Evolutionary conservation across 805 yeast genomes (phyloP), one percentile per base, ranked within the genome.

Genomic region (Lipomyces orientalis): DNA sequence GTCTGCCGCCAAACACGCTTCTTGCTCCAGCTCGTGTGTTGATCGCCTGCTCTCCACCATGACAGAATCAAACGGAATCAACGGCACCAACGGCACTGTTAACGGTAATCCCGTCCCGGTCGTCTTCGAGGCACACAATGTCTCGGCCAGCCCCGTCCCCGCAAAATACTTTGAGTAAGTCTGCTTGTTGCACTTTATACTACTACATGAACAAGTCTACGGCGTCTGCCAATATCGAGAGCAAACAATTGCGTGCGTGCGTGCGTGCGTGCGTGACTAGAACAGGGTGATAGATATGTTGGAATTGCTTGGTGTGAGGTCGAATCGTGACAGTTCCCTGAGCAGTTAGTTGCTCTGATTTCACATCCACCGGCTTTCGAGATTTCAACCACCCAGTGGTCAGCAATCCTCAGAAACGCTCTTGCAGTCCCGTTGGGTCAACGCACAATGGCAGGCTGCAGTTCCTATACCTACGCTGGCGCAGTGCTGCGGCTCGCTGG

Each of bases 41-140:
- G 19, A 43, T 43, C 25, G 22, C 49, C 22, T 19, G 22, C 19
- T n/a, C 49, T 16, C 49, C 6, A 52, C 35, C 55, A 52, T 52
- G 55, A 14, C 55, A 25, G 55, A 25, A 52, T 52, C 34, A 16
- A 52, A 25, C 34, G 34, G 31, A 52, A 52, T 31, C 34, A 52
- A 25, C 14, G 55, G 55, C 34, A 52, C n/a, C 10, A 1, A 25
- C 55, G n/a, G n/a, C 34, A 31, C 7, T 5, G 29, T 7, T 33
- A 31, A 52, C 22, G 55, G 34, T 14, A 25, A 52, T 63, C 34
- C 61, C 22, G 55, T 62, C 29, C 67, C 70, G 33, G 67, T 68
- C 64, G 77, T 73, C n/a, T 69, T 69, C 29, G 76, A 75, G 65
- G 72, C 77, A 19, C 74, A 71, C 65, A 65, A 66, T 59, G 68